Conservation (phyloP, 768 basidiomycete species). For the Amyloporia xantha region DNA sequence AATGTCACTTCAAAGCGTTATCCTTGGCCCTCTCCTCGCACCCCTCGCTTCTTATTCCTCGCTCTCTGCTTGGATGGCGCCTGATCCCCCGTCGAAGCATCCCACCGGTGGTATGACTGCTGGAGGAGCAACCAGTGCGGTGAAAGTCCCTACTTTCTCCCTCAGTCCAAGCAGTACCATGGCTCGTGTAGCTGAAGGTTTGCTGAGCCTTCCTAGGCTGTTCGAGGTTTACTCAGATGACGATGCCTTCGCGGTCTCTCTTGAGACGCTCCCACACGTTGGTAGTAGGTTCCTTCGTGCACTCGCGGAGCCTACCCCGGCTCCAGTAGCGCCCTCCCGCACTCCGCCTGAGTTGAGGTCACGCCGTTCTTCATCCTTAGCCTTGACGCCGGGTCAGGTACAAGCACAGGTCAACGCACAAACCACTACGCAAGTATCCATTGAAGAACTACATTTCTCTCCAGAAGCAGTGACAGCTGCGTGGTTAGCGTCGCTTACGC, state of each 20-base stretch:
- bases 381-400: slow-evolving; percentile 21
- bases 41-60: slow-evolving; percentile 69
- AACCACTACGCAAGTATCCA: neutral
- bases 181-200: slow-evolving; percentile 86
- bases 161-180: slow-evolving; percentile 85
- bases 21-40: slow-evolving; percentile 74
- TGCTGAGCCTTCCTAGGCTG: slow-evolving; percentile 85
- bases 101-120: slow-evolving; percentile 32
- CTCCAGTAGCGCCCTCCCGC: slow-evolving; percentile 6
- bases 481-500: slow-evolving; percentile 90
- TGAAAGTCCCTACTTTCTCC: slow-evolving; percentile 86
- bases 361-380: slow-evolving; percentile 31
- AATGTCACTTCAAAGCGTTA: slow-evolving; percentile 68
- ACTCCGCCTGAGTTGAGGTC: slow-evolving; percentile 15
- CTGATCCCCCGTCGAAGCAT: slow-evolving; percentile 39
- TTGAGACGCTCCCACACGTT: slow-evolving; percentile 73
- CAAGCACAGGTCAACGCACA: slow-evolving; percentile 5
- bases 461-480: slow-evolving; percentile 82
- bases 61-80: slow-evolving; percentile 58
- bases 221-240: slow-evolving; percentile 95
- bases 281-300: slow-evolving; percentile 48
- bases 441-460: slow-evolving; percentile 31
- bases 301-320: slow-evolving; percentile 33
- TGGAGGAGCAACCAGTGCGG: slow-evolving; percentile 29
- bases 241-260: slow-evolving; percentile 82